Evolutionary conservation across 2,329 filamentous ascomycete genomes (phyloP), one percentile per base, ranked within the genome.

Genomic region (Harringtonia aguacate): DNA sequence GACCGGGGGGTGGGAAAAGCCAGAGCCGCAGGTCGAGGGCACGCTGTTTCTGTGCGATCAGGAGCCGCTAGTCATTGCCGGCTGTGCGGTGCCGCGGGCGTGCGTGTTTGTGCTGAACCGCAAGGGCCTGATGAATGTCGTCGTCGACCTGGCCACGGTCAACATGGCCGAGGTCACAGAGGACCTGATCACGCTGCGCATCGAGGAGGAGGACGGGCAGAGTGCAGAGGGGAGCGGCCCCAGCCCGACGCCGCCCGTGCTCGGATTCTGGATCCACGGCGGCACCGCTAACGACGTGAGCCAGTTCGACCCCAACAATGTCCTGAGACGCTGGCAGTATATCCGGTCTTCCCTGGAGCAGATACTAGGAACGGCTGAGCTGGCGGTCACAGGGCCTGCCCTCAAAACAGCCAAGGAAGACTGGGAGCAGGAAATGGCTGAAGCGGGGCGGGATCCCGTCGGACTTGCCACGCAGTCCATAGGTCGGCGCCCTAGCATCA

Each of bases 31-130:
- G 34, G 75, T 89, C 12, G 89, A 95, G 63, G 92, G 92, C 33
- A 85, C 86, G 13, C 69, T 97, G 51, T 98, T 97, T 61, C 77
- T 97, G 43, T 94, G 86, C 68, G 74, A 84, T 50, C 72, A 77
- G 57, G 61, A 64, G 52, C 70, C 64, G 49, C 49, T 67, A 54
- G 53, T 59, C 3, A 58, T 61, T 4, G 61, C 60, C 24, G 44
- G 58, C 55, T 52, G 62, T 29, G 58, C 61, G 39, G 30, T 66
- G 39, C 59, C 67, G 30, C 58, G 67, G 15, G 66, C 68, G 20
- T 78, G 78, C 63, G 74, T 86, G 15, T 84, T 88, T 54, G 70
- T 90, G 8, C 69, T 90, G 49, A 89, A 86, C 62, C 72, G 85
- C 36, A 74, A 79, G 34, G 78, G 79, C 0, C 64, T 87, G 41